Evolutionary conservation across 2,329 filamentous ascomycete species (phyloP), one percentile per base, ranked within the genome.

Genomic region (Zelopaecilomyces penicillatus): DNA sequence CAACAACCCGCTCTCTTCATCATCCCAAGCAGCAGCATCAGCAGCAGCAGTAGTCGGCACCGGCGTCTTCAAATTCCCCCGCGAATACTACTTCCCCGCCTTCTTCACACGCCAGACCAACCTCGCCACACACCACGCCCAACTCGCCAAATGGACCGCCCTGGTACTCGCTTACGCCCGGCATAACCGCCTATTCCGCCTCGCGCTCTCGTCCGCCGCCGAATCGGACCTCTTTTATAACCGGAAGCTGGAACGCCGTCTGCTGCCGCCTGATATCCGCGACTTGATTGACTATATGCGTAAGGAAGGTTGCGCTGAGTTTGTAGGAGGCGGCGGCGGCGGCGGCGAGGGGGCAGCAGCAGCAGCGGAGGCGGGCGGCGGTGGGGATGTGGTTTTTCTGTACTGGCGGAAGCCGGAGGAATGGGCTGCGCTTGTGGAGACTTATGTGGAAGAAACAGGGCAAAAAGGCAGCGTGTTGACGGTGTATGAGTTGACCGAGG

Each of bases 401-500:
- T 95, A 82, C 68, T 97, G 91, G 91, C 77, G 79, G 50, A 85
- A 80, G 57, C 83, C 85, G 0, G 87, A 94, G 60, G 91, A 97
- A 68, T 98, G 93, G 91, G 93, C 89, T 2, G 78, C 74, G 31
- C 61, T 82, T 48, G 69, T 97, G 36, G 84, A 85, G 63, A 76
- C 71, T 37, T 97, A 88, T 82, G 84, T 89, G 38, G 90, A 97
- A 30, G 80, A 81, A 50, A 95, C 89, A 49, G 93, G 81, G 4
- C 90, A 96, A 72, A 91, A 85, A 70, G 87, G 87, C 27, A 80
- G 77, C 9, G 91, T 98, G 45, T 65, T 98, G 59, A 98, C 93
- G 45, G 71, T 98, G 27, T 97, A 96, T 65, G 93, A 98, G 69
- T 69, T 98, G 57, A 76, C 80, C 2, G 82, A 96, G 64, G 87